These are phyloP conservation scores for Sporothrix phasma DNA, from an alignment of 2,329 filamentous ascomycete species.

Conservation along the genomic window DNA sequence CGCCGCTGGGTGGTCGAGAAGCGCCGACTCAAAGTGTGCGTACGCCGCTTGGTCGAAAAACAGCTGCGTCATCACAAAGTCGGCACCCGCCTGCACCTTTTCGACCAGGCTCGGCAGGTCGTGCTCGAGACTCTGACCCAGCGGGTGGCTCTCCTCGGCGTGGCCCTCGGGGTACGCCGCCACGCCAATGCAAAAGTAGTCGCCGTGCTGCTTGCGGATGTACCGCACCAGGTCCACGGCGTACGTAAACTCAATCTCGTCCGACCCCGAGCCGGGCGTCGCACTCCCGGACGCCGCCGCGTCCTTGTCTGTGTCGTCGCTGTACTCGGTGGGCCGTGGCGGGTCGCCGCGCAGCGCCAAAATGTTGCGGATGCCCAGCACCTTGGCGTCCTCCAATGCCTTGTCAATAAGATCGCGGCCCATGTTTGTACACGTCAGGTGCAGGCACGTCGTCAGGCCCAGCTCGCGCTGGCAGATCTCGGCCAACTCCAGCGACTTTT, in stretches of 20 bases:
- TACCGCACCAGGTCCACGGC: slow-evolving; percentile 84
- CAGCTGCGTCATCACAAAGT: slow-evolving; percentile 97
- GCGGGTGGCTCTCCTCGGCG: slow-evolving; percentile 76
- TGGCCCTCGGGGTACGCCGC: slow-evolving; percentile 94
- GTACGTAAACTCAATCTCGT: slow-evolving; percentile 76
- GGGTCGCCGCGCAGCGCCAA: slow-evolving; percentile 86
- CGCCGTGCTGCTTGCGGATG: slow-evolving; percentile 73
- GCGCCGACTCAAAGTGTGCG: slow-evolving; percentile 61
- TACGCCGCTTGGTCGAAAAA: slow-evolving; percentile 89
- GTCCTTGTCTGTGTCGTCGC: slow-evolving; percentile 35
- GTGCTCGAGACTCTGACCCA: slow-evolving; percentile 57
- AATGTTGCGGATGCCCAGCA: slow-evolving; percentile 84
- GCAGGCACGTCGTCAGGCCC: slow-evolving; percentile 86
- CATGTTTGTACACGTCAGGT: slow-evolving; percentile 98
- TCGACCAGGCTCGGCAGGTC: slow-evolving; percentile 85
- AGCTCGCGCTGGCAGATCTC: slow-evolving; percentile 91
- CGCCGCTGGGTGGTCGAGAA: slow-evolving; percentile 76
- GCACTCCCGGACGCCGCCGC: slow-evolving; percentile 34
- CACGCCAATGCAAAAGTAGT: slow-evolving; percentile 94
- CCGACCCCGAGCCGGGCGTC: slow-evolving; percentile 26
- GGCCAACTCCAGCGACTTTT: slow-evolving; percentile 85
- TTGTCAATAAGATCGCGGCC: slow-evolving; percentile 75
- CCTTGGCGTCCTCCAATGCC: slow-evolving; percentile 82
- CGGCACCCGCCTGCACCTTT: slow-evolving; percentile 82
- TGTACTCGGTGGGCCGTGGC: slow-evolving; percentile 80